Evolutionary conservation across 1,284 basidiomycete species (phyloP).

Genomic region (Rhizopogon hawkerae): DNA sequence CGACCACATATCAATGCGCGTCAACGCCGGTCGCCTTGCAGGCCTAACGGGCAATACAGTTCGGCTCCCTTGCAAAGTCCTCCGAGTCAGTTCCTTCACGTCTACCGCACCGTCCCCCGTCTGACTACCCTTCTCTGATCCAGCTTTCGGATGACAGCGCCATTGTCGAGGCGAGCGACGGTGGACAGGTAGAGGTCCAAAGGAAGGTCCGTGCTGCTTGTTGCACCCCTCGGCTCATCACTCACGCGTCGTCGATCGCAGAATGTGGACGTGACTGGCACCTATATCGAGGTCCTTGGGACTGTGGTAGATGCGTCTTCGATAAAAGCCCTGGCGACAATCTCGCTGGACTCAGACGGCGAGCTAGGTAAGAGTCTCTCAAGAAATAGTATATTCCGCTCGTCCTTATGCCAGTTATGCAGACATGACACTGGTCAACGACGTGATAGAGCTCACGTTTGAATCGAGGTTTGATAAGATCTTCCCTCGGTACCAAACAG

Average conservation of each 20-base stretch:
- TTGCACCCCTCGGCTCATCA: not conserved
- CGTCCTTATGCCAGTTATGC: constrained; percentile 7
- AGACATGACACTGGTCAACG: constrained; percentile 64
- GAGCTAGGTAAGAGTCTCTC: constrained; percentile 45
- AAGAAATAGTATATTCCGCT: not conserved
- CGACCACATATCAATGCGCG: constrained; percentile 47
- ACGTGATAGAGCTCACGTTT: constrained; percentile 56
- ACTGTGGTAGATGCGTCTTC: constrained; percentile 51
- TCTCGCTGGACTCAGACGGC: constrained; percentile 48
- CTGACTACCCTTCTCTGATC: constrained; percentile 5
- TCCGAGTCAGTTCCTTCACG: constrained; percentile 37
- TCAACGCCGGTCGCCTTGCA: constrained; percentile 55
- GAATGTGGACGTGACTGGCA: constrained; percentile 43
- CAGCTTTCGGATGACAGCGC: constrained; percentile 51
- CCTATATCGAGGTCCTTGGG: constrained; percentile 73
- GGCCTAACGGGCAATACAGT: constrained; percentile 53
- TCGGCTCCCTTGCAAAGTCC: constrained; percentile 63
- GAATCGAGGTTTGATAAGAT: constrained; percentile 51
- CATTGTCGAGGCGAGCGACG: constrained; percentile 64
- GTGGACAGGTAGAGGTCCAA: constrained; percentile 57
- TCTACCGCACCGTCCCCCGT: not conserved
- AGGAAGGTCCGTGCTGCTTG: constrained; percentile 23
- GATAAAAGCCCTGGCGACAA: constrained; percentile 53
- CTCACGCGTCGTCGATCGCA: constrained; percentile 21
- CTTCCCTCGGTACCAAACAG: constrained; percentile 27